A percentile compares a stretch with the other conserved stretches of the same genome.
Evolutionary conservation across 176 grass and related monocot genomes (phyloP).

Genomic region (Carex cristatella): DNA sequence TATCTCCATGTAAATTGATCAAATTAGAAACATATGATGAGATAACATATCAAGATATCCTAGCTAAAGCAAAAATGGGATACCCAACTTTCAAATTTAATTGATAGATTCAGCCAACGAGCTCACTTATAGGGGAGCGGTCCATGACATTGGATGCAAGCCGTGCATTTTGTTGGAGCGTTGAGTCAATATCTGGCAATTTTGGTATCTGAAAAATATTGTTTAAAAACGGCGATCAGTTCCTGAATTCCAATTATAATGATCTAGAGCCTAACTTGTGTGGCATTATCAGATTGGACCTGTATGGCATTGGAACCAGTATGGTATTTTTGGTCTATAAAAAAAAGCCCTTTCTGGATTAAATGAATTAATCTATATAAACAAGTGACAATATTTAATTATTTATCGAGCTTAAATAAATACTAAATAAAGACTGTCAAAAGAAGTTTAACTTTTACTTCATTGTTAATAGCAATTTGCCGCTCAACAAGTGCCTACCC

Average conservation of each 20-base stretch:
- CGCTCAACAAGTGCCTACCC: background rate
- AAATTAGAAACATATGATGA: slow-evolving; percentile 2
- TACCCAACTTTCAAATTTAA: slow-evolving; percentile 23
- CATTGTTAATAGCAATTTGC: background rate
- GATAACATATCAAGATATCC: background rate
- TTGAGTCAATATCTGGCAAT: slow-evolving; percentile 85
- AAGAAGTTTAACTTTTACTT: background rate
- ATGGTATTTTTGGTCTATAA: background rate
- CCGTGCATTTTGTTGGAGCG: slow-evolving; percentile 63
- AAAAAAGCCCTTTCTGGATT: background rate
- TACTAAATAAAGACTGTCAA: background rate
- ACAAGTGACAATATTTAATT: background rate
- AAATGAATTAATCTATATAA: background rate
- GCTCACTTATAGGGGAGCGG: slow-evolving; percentile 75
- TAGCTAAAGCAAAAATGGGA: background rate
- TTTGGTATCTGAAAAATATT: slow-evolving; percentile 76
- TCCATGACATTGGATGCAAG: slow-evolving; percentile 82
- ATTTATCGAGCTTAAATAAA: background rate
- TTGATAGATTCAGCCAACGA: slow-evolving; percentile 49
- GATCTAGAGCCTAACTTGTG: background rate
- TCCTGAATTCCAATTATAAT: background rate
- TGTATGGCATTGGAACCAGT: background rate
- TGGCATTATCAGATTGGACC: background rate
- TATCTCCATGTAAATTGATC: background rate
- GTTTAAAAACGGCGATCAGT: background rate